phyloP scores from a whole-genome alignment of 345 rosid species.

The Euphorbia tirucalli region DNA sequence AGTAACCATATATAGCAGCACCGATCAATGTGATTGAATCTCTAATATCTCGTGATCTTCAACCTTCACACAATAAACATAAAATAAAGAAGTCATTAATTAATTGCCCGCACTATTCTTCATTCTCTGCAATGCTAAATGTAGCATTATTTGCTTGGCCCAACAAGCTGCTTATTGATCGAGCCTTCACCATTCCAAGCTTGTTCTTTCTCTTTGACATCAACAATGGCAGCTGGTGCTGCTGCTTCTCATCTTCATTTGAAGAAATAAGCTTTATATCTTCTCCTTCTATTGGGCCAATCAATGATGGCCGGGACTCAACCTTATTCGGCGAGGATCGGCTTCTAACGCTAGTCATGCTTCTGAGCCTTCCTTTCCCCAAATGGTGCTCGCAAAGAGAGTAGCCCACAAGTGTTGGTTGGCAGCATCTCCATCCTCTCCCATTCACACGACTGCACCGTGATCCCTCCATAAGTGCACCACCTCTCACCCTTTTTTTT shows the following conservation, averaged over 20 bases:
- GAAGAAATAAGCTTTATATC: constrained; percentile 8
- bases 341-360: constrained; percentile 51
- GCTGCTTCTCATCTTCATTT: constrained; percentile 15
- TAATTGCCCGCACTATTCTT: neutral
- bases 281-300: constrained; percentile 4
- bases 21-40: too few relatives aligned
- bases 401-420: constrained; percentile 87
- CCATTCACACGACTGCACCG: constrained; percentile 96
- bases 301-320: neutral
- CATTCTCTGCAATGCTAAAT: constrained; percentile 13
- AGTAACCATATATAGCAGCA: too few relatives aligned
- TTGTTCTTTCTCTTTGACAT: constrained; percentile 56
- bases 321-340: constrained; percentile 20
- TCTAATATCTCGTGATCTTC: too few relatives aligned
- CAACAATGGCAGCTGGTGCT: constrained; percentile 28
- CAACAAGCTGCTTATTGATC: constrained; percentile 87
- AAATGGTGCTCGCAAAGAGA: constrained; percentile 95
- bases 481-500: constrained; percentile 54
- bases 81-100: too few relatives aligned
- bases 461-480: constrained; percentile 71
- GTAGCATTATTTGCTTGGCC: constrained; percentile 40
- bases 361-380: constrained; percentile 91
- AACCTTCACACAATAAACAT: too few relatives aligned
- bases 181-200: constrained; percentile 90
- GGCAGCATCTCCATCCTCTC: constrained; percentile 96